Conservation (phyloP, 202 grass and related monocot genomes). For the Dendrocalamus latiflorus region DNA sequence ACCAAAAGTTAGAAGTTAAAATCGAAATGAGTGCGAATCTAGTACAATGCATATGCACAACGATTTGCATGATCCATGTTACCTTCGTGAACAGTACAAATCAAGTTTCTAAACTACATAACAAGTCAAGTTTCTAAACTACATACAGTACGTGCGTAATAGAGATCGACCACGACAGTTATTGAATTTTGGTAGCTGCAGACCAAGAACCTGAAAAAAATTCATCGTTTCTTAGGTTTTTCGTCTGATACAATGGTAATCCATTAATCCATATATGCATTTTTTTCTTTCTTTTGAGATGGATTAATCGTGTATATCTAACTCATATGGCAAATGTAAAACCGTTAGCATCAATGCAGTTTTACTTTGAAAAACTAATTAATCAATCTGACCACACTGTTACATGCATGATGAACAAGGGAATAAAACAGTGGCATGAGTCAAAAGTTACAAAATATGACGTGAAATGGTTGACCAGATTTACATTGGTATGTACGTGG, state of each 20-base stretch:
- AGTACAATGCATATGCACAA: neutral
- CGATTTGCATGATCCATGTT: neutral
- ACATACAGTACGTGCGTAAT: neutral
- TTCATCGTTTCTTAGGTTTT: neutral
- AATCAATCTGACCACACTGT: neutral
- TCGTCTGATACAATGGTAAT: neutral
- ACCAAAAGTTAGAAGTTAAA: too few species aligned
- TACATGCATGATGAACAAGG: neutral
- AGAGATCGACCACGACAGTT: neutral
- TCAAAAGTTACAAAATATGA: neutral
- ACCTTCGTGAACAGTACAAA: neutral
- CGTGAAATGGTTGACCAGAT: neutral
- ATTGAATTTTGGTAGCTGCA: neutral
- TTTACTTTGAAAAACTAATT: neutral
- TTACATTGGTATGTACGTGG: neutral
- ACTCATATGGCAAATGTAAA: neutral
- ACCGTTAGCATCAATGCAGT: neutral
- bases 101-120: neutral
- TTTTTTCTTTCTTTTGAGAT: neutral
- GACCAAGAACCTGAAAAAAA: neutral
- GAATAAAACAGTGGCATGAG: neutral
- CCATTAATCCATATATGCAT: too few species aligned
- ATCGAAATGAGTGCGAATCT: neutral
- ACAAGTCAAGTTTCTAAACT: neutral
- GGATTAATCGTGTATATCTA: neutral